phyloP scores from a whole-genome alignment of 1,139 yeast genomes.

The Pneumocystis canis region DNA sequence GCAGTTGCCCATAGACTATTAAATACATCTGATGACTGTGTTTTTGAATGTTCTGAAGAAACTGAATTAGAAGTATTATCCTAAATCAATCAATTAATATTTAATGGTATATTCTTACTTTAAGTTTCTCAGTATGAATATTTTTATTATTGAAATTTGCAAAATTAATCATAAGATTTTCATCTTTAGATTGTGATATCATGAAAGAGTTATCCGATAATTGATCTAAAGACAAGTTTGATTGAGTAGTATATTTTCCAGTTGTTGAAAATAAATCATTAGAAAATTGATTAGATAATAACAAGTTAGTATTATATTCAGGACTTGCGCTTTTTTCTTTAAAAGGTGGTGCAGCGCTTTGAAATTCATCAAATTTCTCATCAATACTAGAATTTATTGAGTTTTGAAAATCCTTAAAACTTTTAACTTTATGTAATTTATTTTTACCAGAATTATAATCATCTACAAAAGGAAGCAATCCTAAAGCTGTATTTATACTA shows the following conservation, averaged over 20 bases:
- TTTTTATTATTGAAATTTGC: neutral
- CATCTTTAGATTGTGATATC: neutral
- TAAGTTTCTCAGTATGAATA: neutral
- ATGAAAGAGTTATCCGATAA: neutral
- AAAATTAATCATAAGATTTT: neutral
- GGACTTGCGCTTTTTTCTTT: neutral
- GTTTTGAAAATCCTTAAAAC: slow-evolving; percentile 16
- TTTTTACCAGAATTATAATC: slow-evolving; percentile 11
- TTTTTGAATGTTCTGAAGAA: neutral
- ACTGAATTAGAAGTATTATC: neutral
- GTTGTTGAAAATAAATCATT: neutral
- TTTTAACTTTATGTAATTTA: slow-evolving; percentile 14
- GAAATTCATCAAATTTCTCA: slow-evolving; percentile 91
- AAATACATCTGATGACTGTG: neutral
- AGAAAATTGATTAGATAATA: neutral
- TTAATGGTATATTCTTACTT: neutral
- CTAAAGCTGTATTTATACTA: slow-evolving; percentile 28
- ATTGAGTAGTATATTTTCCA: neutral
- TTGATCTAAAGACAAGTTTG: neutral
- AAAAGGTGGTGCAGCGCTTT: slow-evolving; percentile 41
- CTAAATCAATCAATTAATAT: neutral
- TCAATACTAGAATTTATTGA: slow-evolving; percentile 26
- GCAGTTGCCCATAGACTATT: neutral
- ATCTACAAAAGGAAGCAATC: slow-evolving; percentile 42
- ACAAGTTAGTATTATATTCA: neutral